phyloP scores from a whole-genome alignment of 345 rosid species.

The Triadica sebifera region DNA sequence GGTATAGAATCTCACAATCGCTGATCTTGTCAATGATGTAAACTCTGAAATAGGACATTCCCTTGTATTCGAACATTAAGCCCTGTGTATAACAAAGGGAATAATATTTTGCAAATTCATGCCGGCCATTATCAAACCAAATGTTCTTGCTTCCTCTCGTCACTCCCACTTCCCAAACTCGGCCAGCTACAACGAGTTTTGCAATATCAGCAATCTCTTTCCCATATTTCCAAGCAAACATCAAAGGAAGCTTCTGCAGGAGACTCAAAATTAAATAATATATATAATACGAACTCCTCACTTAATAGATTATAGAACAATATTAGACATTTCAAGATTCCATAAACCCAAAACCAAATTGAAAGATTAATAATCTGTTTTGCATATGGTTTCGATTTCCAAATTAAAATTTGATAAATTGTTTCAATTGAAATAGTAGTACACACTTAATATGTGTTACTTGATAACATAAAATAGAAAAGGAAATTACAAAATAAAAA shows the following conservation, averaged over 20 bases:
- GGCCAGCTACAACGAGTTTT: conserved; percentile 33
- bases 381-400: no score
- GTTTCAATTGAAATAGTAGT: no score
- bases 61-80: conserved; percentile 37
- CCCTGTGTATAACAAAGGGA: conserved; percentile 33
- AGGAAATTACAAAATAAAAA: no score
- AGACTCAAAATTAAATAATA: no score
- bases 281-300: no score
- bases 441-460: no score
- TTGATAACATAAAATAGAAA: no score
- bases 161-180: conserved; percentile 34
- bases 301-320: neutral
- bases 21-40: conserved; percentile 25
- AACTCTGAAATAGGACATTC: conserved; percentile 37
- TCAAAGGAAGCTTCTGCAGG: conserved; percentile 42
- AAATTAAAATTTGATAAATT: no score
- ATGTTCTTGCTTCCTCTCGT: conserved; percentile 19
- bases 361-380: no score
- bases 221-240: conserved; percentile 30
- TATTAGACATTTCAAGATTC: neutral
- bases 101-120: conserved; percentile 35
- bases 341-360: neutral
- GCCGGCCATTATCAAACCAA: conserved; percentile 44
- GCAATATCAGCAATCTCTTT: conserved; percentile 36
- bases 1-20: conserved; percentile 41